Percentiles rank a stretch among this genome's conserved stretches.
These are phyloP conservation scores for Persicaria maculosa DNA, from an alignment of 148 eudicot genomes.

Conservation along the genomic window DNA sequence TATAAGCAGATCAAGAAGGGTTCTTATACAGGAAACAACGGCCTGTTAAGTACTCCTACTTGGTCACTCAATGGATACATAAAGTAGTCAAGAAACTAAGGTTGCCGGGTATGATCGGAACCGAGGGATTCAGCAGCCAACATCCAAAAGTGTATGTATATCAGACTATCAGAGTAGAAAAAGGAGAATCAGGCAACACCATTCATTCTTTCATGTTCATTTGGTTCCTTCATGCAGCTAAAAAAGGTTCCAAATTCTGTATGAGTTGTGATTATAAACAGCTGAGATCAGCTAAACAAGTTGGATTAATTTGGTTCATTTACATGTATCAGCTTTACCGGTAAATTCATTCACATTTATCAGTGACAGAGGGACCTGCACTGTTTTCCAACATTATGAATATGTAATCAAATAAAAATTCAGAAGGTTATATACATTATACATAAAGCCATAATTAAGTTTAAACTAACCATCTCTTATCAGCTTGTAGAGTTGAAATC, in stretches of 20 bases:
- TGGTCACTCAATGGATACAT: background rate
- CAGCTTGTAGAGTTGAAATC: background rate
- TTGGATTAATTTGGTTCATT: background rate
- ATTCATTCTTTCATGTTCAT: background rate
- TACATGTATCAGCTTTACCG: too few species aligned
- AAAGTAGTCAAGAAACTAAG: background rate
- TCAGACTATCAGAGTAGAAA: background rate
- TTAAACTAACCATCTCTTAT: background rate
- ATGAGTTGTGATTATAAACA: background rate
- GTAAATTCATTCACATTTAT: too few species aligned
- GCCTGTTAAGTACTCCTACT: background rate
- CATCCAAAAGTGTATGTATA: background rate
- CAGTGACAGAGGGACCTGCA: too few species aligned
- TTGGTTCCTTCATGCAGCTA: too few species aligned
- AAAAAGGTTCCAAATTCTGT: background rate
- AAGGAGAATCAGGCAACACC: slow-evolving; percentile 1
- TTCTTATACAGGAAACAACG: slow-evolving; percentile 34
- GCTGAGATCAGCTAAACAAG: background rate
- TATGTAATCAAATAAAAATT: too few species aligned
- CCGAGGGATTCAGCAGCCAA: too few species aligned
- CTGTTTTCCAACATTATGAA: too few species aligned
- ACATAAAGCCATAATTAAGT: too few species aligned
- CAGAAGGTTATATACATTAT: too few species aligned
- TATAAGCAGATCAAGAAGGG: slow-evolving; percentile 66
- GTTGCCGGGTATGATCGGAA: background rate